These are phyloP conservation scores for Yamadazyma triangularis DNA, from an alignment of 1,139 yeast species.

Conservation along the genomic window DNA sequence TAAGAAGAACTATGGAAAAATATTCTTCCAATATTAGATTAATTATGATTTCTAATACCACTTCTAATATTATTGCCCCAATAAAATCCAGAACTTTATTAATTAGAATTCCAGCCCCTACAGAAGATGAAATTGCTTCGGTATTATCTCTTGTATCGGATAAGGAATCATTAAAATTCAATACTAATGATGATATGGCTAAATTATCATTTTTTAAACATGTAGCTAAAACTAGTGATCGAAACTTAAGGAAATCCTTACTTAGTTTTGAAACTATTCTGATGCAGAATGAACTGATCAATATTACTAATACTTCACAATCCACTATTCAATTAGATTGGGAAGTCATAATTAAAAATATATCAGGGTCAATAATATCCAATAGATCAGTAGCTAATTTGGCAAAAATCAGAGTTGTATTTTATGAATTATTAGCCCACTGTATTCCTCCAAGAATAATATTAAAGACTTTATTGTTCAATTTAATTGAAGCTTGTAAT, in stretches of 20 bases:
- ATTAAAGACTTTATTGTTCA: constrained; percentile 61
- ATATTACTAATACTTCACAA: constrained; percentile 20
- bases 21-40: constrained; percentile 84
- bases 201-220: constrained; percentile 38
- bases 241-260: constrained; percentile 76
- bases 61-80: constrained; percentile 90
- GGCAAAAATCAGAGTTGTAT: constrained; percentile 65
- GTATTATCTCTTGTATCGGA: constrained; percentile 54
- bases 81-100: constrained; percentile 88
- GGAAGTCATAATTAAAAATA: constrained; percentile 68
- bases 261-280: constrained; percentile 80
- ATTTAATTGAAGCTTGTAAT: constrained; percentile 43
- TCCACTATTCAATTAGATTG: constrained; percentile 64
- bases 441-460: constrained; percentile 86
- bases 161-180: constrained; percentile 49
- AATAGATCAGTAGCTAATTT: constrained; percentile 70
- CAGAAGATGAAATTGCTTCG: constrained; percentile 46
- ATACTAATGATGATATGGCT: constrained; percentile 19
- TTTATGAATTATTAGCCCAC: constrained; percentile 85
- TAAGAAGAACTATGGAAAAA: constrained; percentile 97
- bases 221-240: constrained; percentile 53
- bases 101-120: constrained; percentile 83
- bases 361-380: constrained; percentile 56
- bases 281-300: constrained; percentile 60
- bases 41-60: constrained; percentile 80